A percentile compares a stretch with the other conserved stretches of the same genome.
Conservation (phyloP, 1,284 basidiomycete species). For the Grifola frondosa region DNA sequence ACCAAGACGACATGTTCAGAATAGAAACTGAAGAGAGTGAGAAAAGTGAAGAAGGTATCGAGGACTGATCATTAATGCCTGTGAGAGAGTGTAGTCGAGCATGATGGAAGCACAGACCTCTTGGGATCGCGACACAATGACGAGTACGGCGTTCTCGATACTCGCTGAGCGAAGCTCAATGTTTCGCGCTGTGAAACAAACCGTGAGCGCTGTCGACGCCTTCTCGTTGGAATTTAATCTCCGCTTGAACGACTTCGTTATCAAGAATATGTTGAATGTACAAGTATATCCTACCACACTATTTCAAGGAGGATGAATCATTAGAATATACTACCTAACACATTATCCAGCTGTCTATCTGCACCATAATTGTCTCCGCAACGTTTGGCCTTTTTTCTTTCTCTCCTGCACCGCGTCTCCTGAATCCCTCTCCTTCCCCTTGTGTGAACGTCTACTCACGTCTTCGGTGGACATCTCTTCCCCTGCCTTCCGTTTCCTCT, state of each 20-base stretch:
- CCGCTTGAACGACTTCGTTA: constrained; percentile 39
- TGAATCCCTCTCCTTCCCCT: constrained; percentile 33
- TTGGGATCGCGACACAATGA: constrained; percentile 55
- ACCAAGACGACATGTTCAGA: constrained; percentile 60
- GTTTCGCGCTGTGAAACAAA: constrained; percentile 64
- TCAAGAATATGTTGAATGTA: background rate
- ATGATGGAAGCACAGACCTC: constrained; percentile 89
- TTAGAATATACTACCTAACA: constrained; percentile 59
- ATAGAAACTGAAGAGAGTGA: constrained; percentile 61
- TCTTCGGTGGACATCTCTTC: constrained; percentile 14
- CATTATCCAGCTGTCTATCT: constrained; percentile 41
- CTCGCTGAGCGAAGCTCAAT: constrained; percentile 45
- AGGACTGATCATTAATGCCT: constrained; percentile 56
- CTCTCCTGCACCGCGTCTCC: constrained; percentile 40
- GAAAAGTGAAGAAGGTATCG: constrained; percentile 62
- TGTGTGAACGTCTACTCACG: constrained; percentile 15
- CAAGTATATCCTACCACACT: background rate
- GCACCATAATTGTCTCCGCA: constrained; percentile 21
- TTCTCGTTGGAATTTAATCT: constrained; percentile 37
- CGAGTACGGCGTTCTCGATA: constrained; percentile 56
- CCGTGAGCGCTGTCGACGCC: constrained; percentile 16
- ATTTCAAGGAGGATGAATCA: background rate
- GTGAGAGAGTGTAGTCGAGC: constrained; percentile 66
- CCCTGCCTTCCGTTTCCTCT: constrained; percentile 51
- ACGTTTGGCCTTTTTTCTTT: constrained; percentile 28